Conservation (phyloP, 2,329 filamentous ascomycete genomes). For the Rosellinia necatrix region DNA sequence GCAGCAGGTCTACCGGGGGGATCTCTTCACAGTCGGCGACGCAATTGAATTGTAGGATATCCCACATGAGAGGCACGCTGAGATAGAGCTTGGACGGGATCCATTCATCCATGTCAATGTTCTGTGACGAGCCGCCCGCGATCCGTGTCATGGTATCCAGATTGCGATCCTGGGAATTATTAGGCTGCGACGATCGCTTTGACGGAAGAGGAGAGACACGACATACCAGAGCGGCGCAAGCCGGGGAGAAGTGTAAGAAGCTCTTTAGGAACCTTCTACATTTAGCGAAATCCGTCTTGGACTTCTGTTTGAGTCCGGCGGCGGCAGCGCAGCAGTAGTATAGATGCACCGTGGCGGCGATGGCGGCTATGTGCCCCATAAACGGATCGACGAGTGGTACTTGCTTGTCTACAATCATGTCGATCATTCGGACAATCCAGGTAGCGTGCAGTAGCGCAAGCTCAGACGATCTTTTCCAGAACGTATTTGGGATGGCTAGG, state of each 20-base stretch:
- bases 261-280: slow-evolving; percentile 26
- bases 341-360: slow-evolving; percentile 28
- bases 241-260: slow-evolving; percentile 26
- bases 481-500: slow-evolving; percentile 27
- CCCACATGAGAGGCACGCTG: slow-evolving; percentile 30
- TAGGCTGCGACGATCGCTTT: not conserved
- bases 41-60: slow-evolving; percentile 29
- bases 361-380: slow-evolving; percentile 26
- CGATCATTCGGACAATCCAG: slow-evolving; percentile 30
- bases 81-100: slow-evolving; percentile 28
- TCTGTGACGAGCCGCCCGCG: slow-evolving; percentile 24
- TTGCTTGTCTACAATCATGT: slow-evolving; percentile 30
- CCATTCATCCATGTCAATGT: slow-evolving; percentile 29
- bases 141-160: slow-evolving; percentile 27
- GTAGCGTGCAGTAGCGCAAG: slow-evolving; percentile 28
- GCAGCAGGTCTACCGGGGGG: slow-evolving; percentile 23
- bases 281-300: slow-evolving; percentile 27
- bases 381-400: slow-evolving; percentile 28
- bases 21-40: slow-evolving; percentile 25
- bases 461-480: slow-evolving; percentile 29
- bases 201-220: not conserved
- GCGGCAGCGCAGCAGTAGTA: slow-evolving; percentile 29
- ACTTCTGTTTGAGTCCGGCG: slow-evolving; percentile 28
- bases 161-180: slow-evolving; percentile 23
- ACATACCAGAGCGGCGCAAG: slow-evolving; percentile 27